Evolutionary conservation across 176 grass and related monocot genomes (phyloP).

Genomic region (Paspalum vaginatum): DNA sequence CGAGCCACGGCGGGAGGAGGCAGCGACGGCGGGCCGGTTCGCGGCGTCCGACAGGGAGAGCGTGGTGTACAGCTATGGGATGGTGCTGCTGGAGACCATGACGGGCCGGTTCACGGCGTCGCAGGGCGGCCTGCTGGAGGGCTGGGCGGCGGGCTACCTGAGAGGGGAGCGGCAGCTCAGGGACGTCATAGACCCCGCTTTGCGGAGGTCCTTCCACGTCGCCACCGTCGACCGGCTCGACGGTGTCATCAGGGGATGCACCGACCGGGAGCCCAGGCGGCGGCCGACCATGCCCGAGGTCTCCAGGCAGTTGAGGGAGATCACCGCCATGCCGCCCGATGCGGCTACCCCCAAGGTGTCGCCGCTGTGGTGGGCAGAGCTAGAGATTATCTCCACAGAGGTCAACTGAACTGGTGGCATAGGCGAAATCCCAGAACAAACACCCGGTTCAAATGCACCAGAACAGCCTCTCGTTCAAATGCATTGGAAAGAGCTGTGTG

Average conservation of each 20-base stretch:
- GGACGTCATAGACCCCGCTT: conserved; percentile 62
- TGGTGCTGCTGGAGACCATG: conserved; percentile 86
- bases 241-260: conserved; percentile 58
- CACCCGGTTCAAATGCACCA: neutral
- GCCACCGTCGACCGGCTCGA: conserved; percentile 52
- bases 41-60: conserved; percentile 38
- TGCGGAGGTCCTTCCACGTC: conserved; percentile 42
- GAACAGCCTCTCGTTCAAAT: neutral
- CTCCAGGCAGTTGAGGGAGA: conserved; percentile 53
- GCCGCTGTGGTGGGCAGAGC: conserved; percentile 92
- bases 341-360: conserved; percentile 73
- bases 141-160: conserved; percentile 61
- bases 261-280: conserved; percentile 51
- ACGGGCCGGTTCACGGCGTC: conserved; percentile 65
- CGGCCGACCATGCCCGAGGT: conserved; percentile 63
- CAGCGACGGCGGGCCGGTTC: neutral
- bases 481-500: neutral
- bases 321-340: conserved; percentile 77
- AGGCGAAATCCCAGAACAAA: neutral
- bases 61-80: conserved; percentile 81
- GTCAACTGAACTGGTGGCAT: conserved; percentile 18
- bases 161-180: conserved; percentile 50
- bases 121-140: conserved; percentile 54
- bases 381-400: conserved; percentile 79
- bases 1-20: neutral